Base-by-base conservation (phyloP, 2,329 filamentous ascomycete species). In the Hypoxylon sp. region DNA sequence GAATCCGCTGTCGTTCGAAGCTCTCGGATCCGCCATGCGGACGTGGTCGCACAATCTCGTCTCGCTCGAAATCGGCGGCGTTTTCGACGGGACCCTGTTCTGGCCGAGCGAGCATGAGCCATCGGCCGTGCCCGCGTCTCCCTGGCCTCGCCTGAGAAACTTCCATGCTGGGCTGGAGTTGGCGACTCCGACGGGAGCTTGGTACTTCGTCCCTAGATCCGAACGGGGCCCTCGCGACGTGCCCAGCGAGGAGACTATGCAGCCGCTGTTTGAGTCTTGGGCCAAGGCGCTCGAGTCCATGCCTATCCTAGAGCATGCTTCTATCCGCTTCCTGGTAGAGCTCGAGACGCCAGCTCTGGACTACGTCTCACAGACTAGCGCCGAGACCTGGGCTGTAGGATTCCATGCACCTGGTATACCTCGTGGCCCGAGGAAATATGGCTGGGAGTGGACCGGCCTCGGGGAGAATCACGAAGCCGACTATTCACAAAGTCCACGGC, bases 191-290 rank as follows among this genome's bases (percentile, higher is more conserved):
- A 3, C n/a, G 2, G 46, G 46, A 5, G 18, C 3, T 6, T 49
- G 33, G 40, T 65, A 61, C 50, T 61, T 56, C 11, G 26, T 12
- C 12, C n/a, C n/a, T 7, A 12, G 9, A 18, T 7, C 22, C 4
- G 38, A 9, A 4, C 51, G 1, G 1, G 1, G 5, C 2, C 12
- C 2, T 16, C 38, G 4, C n/a, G 49, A 49, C 32, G 8, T 48
- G 4, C 62, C 62, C 4, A 11, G 24, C 24, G 46, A 65, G 12
- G 33, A 52, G 4, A 52, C 38, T 14, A 8, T 56, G 46, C 36
- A 56, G 36, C 50, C 56, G 12, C 42, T 65, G 5, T 56, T 65
- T 14, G 22, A 20, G 30, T 51, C 36, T 30, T 65, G 56, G 61
- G 45, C 61, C 12, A 49, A 53, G 32, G 61, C 40, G 4, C 40